Conservation (phyloP, 768 basidiomycete species). For the Amanita molliuscula region DNA sequence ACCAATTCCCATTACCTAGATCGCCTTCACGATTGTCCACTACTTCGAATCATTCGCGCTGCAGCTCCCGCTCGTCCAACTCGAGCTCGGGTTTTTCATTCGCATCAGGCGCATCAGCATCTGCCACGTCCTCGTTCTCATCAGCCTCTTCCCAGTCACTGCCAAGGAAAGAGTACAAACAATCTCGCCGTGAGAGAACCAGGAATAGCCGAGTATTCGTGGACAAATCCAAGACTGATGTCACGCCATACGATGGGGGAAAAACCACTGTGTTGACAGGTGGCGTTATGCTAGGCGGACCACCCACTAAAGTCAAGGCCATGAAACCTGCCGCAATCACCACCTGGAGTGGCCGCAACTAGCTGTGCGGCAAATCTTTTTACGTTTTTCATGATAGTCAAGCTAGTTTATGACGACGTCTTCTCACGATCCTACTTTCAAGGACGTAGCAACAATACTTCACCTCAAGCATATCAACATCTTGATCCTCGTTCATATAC, state of each 20-base stretch:
- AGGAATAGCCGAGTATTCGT: constrained; percentile 64
- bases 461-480: constrained; percentile 4
- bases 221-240: constrained; percentile 65
- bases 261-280: constrained; percentile 84
- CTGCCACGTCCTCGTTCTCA: constrained; percentile 25
- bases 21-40: constrained; percentile 52
- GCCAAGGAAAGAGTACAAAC: constrained; percentile 26
- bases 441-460: constrained; percentile 2
- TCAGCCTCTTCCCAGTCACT: constrained; percentile 28
- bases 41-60: constrained; percentile 53
- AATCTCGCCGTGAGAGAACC: constrained; percentile 60
- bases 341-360: constrained; percentile 51
- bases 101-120: constrained; percentile 34
- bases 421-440: constrained; percentile 4
- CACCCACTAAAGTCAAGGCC: constrained; percentile 21
- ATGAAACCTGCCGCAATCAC: constrained; percentile 18
- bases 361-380: constrained; percentile 13
- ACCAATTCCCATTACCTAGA: constrained; percentile 46
- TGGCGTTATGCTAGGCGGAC: constrained; percentile 71
- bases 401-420: constrained; percentile 9
- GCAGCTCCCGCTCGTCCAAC: constrained; percentile 64
- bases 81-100: constrained; percentile 57
- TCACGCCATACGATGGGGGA: constrained; percentile 80
- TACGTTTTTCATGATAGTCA: constrained; percentile 4
- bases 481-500: constrained; percentile 11